phyloP scores from a whole-genome alignment of 805 yeast species.

The Blastobotrys attinorum region DNA sequence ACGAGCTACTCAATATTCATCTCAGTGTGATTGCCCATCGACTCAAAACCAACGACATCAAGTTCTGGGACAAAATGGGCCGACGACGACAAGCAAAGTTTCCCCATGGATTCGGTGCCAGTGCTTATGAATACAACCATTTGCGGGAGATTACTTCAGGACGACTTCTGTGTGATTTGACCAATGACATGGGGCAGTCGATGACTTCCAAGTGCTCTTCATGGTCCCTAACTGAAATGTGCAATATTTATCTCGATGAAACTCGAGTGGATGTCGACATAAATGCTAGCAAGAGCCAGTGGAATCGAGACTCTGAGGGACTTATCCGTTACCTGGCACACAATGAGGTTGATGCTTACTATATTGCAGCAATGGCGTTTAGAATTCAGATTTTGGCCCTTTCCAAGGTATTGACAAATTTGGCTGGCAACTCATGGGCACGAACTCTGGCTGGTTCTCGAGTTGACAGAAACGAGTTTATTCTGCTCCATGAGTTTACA shows the following conservation, averaged over 20 bases:
- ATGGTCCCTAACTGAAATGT: constrained; percentile 93
- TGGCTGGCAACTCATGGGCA: constrained; percentile 97
- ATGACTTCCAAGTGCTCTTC: constrained; percentile 86
- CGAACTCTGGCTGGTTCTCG: constrained; percentile 91
- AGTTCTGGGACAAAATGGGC: constrained; percentile 76
- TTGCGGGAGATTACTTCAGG: constrained; percentile 74
- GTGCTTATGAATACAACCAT: constrained; percentile 29
- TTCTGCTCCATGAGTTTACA: constrained; percentile 84
- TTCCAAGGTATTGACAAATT: constrained; percentile 81
- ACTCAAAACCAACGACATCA: constrained; percentile 63
- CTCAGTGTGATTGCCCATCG: constrained; percentile 76
- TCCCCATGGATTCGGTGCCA: constrained; percentile 62
- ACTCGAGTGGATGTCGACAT: constrained; percentile 67
- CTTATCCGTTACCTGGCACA: constrained; percentile 65
- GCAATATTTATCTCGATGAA: constrained; percentile 63
- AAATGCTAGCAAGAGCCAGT: constrained; percentile 49
- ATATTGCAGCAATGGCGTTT: constrained; percentile 72
- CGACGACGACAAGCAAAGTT: constrained; percentile 62
- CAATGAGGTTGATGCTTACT: constrained; percentile 54
- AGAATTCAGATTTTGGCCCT: constrained; percentile 78
- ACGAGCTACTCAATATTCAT: constrained; percentile 69
- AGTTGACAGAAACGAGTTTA: constrained; percentile 91
- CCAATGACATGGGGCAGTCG: constrained; percentile 92
- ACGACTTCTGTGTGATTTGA: constrained; percentile 82
- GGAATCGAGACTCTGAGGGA: constrained; percentile 45